Percentiles rank a stretch among this genome's conserved stretches.
Evolutionary conservation across 2,329 filamentous ascomycete genomes (phyloP).

Genomic region (Pleomassaria siparia): DNA sequence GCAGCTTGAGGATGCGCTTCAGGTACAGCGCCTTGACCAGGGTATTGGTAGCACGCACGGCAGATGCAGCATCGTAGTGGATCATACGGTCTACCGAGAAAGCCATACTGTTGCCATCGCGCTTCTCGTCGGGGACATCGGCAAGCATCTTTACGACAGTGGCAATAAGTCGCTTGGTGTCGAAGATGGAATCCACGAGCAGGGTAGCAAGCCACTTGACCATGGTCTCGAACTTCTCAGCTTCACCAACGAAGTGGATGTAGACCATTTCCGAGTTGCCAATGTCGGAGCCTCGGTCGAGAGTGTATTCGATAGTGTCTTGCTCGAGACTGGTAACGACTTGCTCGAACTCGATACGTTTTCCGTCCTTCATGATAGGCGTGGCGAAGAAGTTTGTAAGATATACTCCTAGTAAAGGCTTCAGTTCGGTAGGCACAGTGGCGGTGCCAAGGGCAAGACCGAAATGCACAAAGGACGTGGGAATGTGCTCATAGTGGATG

Average conservation of each 20-base stretch:
- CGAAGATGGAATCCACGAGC: conserved; percentile 87
- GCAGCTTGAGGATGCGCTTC: conserved; percentile 77
- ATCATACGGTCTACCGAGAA: conserved; percentile 70
- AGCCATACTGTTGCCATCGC: conserved; percentile 72
- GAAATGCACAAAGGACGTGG: conserved; percentile 88
- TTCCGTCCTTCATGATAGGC: conserved; percentile 74
- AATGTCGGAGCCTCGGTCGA: conserved; percentile 67
- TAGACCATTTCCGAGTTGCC: conserved; percentile 80
- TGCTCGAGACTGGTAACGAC: conserved; percentile 89
- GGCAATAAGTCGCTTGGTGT: conserved; percentile 64
- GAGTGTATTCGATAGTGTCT: conserved; percentile 82
- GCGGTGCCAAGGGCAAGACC: conserved; percentile 78
- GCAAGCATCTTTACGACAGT: conserved; percentile 80
- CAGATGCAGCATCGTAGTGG: conserved; percentile 75
- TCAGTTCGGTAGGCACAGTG: conserved; percentile 74
- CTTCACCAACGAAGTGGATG: conserved; percentile 82
- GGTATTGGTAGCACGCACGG: conserved; percentile 74
- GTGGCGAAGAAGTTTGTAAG: conserved; percentile 93
- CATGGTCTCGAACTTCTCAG: conserved; percentile 79
- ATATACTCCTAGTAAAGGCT: conserved; percentile 82
- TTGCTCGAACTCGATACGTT: conserved; percentile 82
- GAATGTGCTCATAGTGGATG: conserved; percentile 94
- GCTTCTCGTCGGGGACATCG: conserved; percentile 89
- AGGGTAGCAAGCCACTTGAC: conserved; percentile 84
- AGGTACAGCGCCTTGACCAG: conserved; percentile 87